A percentile compares a stretch with the other conserved stretches of the same genome.
Evolutionary conservation across 2,329 filamentous ascomycete species (phyloP).

Genomic region (Ophiostoma fasciatum): DNA sequence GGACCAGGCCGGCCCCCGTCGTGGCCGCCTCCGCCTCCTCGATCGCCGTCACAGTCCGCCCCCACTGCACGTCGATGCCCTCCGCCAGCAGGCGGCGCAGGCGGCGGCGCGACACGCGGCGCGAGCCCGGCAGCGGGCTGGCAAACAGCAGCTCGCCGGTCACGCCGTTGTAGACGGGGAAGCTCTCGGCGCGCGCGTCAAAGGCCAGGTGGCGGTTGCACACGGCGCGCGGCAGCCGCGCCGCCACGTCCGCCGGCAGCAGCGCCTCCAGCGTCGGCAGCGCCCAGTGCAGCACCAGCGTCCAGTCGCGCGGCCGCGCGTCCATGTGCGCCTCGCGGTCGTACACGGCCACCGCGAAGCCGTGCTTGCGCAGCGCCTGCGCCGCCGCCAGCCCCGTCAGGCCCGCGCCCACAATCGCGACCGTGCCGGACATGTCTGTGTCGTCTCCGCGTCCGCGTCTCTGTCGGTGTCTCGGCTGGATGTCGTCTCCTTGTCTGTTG

Average conservation of each 20-base stretch:
- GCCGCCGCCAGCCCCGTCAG: constrained; percentile 23
- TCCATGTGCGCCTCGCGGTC: constrained; percentile 18
- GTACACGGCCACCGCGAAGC: constrained; percentile 19
- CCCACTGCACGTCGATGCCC: constrained; percentile 20
- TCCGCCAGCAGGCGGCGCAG: constrained; percentile 19
- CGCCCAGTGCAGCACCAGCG: constrained; percentile 26
- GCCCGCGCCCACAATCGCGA: constrained; percentile 24
- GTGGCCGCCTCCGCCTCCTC: neutral
- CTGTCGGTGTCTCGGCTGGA: no score
- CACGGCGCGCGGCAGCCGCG: constrained; percentile 16
- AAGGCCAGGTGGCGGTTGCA: constrained; percentile 22
- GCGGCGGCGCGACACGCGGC: constrained; percentile 21
- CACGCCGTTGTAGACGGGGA: constrained; percentile 20
- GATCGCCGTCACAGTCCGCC: constrained; percentile 11
- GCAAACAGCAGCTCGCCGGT: constrained; percentile 23
- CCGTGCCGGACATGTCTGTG: constrained; percentile 8
- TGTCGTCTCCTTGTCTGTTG: no score
- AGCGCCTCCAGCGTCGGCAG: constrained; percentile 20
- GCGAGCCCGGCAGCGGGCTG: constrained; percentile 18
- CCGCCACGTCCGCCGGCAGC: constrained; percentile 19
- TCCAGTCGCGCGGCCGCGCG: constrained; percentile 22
- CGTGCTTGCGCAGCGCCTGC: constrained; percentile 20
- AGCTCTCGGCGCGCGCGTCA: constrained; percentile 16
- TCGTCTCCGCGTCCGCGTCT: neutral
- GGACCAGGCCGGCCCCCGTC: constrained; percentile 8